phyloP scores from a whole-genome alignment of 73 alveolate genomes.

The Tetrahymena elliotti region DNA sequence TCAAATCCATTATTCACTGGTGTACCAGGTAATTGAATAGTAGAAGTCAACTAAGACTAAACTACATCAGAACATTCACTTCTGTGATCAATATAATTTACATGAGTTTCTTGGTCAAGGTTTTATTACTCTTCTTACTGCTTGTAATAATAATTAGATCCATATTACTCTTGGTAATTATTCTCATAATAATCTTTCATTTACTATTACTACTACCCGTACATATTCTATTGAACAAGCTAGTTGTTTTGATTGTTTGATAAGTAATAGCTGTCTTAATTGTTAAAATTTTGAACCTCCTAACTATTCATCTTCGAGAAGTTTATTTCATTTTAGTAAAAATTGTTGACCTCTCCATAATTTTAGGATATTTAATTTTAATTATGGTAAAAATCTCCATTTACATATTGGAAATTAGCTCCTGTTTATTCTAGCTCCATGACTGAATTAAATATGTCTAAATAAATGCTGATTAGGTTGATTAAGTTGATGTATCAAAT shows the following conservation, averaged over 20 bases:
- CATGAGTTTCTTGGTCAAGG: background rate
- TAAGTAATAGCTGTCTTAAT: too few relatives aligned
- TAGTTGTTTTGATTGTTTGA: too few relatives aligned
- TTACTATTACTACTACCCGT: background rate
- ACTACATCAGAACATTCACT: background rate
- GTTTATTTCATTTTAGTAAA: background rate
- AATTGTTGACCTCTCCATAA: background rate
- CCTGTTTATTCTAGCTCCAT: background rate
- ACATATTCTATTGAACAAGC: background rate
- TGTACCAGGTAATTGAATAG: background rate
- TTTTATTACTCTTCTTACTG: background rate
- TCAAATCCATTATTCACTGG: background rate
- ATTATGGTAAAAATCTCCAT: background rate
- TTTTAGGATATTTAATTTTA: background rate
- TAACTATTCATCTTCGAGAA: background rate
- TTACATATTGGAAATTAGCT: background rate
- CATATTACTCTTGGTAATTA: background rate
- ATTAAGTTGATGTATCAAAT: background rate
- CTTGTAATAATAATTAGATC: background rate
- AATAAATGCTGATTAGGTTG: background rate
- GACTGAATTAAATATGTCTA: too few relatives aligned
- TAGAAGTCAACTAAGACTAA: background rate
- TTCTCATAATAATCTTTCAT: too few relatives aligned
- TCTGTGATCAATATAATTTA: background rate
- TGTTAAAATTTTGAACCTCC: background rate